Percentiles rank a stretch among this genome's conserved stretches.
These are phyloP conservation scores for Leptomonas seymouri DNA, from an alignment of 208 protist genomes.

Conservation along the genomic window DNA sequence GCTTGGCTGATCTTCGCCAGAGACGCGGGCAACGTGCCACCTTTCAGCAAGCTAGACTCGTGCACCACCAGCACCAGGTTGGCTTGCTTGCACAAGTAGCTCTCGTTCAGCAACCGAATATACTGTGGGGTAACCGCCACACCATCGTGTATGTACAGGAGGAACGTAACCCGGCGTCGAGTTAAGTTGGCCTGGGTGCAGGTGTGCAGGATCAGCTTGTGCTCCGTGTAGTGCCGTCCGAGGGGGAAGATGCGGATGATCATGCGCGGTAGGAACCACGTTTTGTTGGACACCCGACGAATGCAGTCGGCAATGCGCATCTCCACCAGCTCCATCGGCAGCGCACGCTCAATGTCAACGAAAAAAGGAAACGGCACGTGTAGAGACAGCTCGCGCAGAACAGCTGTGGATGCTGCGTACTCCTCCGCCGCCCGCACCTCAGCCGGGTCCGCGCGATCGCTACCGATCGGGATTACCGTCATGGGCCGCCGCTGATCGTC, in stretches of 20 bases:
- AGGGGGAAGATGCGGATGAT: slow-evolving; percentile 86
- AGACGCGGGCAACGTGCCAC: slow-evolving; percentile 42
- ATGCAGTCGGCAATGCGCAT: slow-evolving; percentile 80
- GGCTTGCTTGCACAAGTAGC: slow-evolving; percentile 63
- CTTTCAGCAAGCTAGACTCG: slow-evolving; percentile 64
- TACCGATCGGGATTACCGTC: slow-evolving; percentile 70
- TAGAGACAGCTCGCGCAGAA: slow-evolving; percentile 68
- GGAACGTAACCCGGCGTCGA: slow-evolving; percentile 81
- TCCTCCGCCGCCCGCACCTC: slow-evolving; percentile 53
- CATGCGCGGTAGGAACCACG: slow-evolving; percentile 78
- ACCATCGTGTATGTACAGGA: slow-evolving; percentile 73
- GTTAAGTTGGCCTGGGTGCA: slow-evolving; percentile 85
- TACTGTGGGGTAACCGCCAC: slow-evolving; percentile 73
- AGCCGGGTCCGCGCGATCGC: slow-evolving; percentile 25
- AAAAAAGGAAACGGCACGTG: slow-evolving; percentile 83
- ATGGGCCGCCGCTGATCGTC: slow-evolving; percentile 77
- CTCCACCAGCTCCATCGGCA: slow-evolving; percentile 67
- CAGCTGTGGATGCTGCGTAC: slow-evolving; percentile 53
- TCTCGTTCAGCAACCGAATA: slow-evolving; percentile 55
- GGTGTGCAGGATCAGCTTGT: slow-evolving; percentile 78
- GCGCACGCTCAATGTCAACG: slow-evolving; percentile 67
- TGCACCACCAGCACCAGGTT: slow-evolving; percentile 84
- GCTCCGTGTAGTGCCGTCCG: slow-evolving; percentile 73
- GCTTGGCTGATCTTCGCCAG: slow-evolving; percentile 21
- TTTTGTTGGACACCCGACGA: slow-evolving; percentile 80